phyloP scores from a whole-genome alignment of 2,329 filamentous ascomycete species.

The Sporothrix sp. region DNA sequence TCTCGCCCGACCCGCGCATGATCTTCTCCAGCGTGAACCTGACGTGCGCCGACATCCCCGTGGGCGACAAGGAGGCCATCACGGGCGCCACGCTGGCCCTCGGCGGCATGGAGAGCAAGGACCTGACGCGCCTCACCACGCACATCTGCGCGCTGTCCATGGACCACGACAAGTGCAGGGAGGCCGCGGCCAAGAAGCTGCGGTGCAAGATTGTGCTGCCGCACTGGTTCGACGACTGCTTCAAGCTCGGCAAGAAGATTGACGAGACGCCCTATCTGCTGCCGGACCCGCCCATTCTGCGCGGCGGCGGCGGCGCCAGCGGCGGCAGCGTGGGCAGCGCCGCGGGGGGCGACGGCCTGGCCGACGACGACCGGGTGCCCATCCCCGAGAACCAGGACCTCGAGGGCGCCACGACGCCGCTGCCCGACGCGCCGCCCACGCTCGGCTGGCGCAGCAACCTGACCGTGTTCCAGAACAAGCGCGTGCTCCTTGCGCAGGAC shows the following conservation, averaged over 20 bases:
- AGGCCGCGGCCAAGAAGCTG: slow-evolving; percentile 54
- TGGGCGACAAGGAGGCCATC: slow-evolving; percentile 84
- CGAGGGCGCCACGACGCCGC: slow-evolving; percentile 51
- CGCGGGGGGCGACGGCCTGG: slow-evolving; percentile 32
- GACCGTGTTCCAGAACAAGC: slow-evolving; percentile 67
- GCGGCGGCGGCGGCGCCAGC: slow-evolving; percentile 31
- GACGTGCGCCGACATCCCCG: slow-evolving; percentile 73
- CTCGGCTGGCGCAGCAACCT: slow-evolving; percentile 39
- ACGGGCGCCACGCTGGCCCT: slow-evolving; percentile 80
- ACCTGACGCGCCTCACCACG: slow-evolving; percentile 65
- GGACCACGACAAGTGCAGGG: slow-evolving; percentile 60
- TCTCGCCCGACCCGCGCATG: slow-evolving; percentile 80
- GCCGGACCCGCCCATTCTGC: slow-evolving; percentile 78
- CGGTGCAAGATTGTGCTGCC: slow-evolving; percentile 79
- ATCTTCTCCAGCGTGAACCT: slow-evolving; percentile 82
- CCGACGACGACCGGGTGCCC: slow-evolving; percentile 11
- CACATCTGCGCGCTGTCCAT: slow-evolving; percentile 78
- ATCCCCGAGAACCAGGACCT: slow-evolving; percentile 52
- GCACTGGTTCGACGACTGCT: slow-evolving; percentile 96
- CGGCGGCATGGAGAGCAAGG: slow-evolving; percentile 69
- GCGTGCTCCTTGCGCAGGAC: slow-evolving; percentile 68
- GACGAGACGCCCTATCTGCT: slow-evolving; percentile 78
- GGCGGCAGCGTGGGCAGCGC: slow-evolving; percentile 16
- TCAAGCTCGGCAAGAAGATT: slow-evolving; percentile 85
- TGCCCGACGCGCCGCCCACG: slow-evolving; percentile 34